Base-by-base conservation (phyloP, 2,329 filamentous ascomycete species). In the Tolypocladium capitatum region DNA sequence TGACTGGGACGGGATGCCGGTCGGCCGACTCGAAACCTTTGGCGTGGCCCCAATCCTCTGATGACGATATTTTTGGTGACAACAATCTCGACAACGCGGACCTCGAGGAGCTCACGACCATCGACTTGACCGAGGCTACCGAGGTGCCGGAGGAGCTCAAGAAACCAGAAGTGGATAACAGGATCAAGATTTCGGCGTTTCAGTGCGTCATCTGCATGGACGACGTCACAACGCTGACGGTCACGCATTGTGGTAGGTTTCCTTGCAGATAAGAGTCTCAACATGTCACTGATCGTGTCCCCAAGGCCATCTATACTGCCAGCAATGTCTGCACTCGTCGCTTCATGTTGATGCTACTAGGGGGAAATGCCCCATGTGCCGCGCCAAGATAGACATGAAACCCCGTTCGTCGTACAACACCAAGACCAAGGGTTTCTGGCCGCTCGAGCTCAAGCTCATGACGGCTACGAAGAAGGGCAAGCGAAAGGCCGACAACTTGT, bases 151-250 rank as follows among this genome's bases (percentile, higher is more conserved):
- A 66, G 11, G 63, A 72, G 43, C 59, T 71, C n/a, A 62, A 65
- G 49, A 65, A 68, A 51, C 68, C 68, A 11, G 66, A 71, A 47
- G 65, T 68, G 45, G 73, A 75, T 45, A 75, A 72, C 11, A 69
- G 63, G 45, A 60, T 70, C 56, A 78, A 75, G 59, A 61, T 84
- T 16, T 67, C 70, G 41, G 66, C 68, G 4, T 80, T 82, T 43
- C 76, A 83, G 61, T 84, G 80, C 52, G 77, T 80, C 40, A 83
- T 84, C 49, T 84, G 80, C 62, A 80, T 83, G 76, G 80, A 83
- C 51, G 70, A 78, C 51, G 73, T 70, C 27, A 73, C 71, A 2
- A 67, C 69, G 28, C 56, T 84, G 51, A 81, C 78, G 1, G 74
- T 82, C 42, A 84, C 80, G 3, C 76, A 82, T 60, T 84, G 80